Percentiles rank a stretch among this genome's conserved stretches.
Evolutionary conservation across 2,329 filamentous ascomycete genomes (phyloP).

Genomic region (Apiospora koreana): DNA sequence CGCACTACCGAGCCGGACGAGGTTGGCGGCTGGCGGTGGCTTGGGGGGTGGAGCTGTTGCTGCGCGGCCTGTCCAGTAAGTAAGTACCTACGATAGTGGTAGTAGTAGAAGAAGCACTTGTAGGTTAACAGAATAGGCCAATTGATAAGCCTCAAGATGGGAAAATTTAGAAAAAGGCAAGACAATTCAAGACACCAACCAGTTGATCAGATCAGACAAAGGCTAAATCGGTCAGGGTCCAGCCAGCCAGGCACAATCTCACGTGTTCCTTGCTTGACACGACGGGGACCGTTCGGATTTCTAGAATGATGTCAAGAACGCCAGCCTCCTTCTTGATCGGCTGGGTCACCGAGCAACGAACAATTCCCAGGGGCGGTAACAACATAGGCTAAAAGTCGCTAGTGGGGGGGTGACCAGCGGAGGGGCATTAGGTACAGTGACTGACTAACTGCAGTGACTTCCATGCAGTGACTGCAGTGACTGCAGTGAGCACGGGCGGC

Average conservation of each 20-base stretch:
- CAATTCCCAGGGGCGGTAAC: background rate
- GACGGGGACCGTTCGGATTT: background rate
- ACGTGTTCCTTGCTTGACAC: background rate
- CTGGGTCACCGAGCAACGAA: conserved; percentile 5
- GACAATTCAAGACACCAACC: background rate
- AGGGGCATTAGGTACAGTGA: too few species aligned
- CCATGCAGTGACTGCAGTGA: background rate
- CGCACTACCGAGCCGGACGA: conserved; percentile 3
- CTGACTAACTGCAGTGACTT: too few species aligned
- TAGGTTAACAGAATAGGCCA: background rate
- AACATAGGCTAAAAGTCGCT: too few species aligned
- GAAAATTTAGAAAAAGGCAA: background rate
- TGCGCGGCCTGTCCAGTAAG: background rate
- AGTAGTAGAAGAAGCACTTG: too few species aligned
- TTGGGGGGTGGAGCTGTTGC: background rate
- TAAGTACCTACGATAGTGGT: too few species aligned
- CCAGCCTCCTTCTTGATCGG: background rate
- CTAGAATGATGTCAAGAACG: background rate
- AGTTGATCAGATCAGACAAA: background rate
- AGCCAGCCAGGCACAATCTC: background rate
- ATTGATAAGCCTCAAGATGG: background rate
- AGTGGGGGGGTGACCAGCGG: background rate
- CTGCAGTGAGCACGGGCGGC: background rate
- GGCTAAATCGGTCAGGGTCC: background rate
- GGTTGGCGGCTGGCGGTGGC: conserved; percentile 1